A percentile compares a stretch with the other conserved stretches of the same genome.
phyloP scores from a whole-genome alignment of 2,329 filamentous ascomycete genomes.

The Beauveria caledonica region DNA sequence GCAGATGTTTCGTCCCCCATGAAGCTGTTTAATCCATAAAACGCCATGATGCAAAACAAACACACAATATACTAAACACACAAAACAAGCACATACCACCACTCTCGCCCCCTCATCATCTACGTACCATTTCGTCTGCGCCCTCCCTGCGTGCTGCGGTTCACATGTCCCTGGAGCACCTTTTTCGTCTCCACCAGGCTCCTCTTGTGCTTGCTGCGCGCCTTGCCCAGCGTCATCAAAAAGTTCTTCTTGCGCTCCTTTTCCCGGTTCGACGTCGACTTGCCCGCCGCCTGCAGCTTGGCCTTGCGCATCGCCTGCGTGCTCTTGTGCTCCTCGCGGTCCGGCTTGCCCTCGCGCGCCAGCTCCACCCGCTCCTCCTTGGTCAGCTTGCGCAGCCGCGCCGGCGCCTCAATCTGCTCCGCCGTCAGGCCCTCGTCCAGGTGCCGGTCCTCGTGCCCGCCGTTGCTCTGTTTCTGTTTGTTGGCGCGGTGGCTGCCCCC shows the following conservation, averaged over 20 bases:
- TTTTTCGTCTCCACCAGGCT: constrained; percentile 81
- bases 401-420: constrained; percentile 82
- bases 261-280: constrained; percentile 95
- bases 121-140: constrained; percentile 59
- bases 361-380: constrained; percentile 84
- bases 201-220: constrained; percentile 89
- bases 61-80: not conserved
- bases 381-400: constrained; percentile 71
- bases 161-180: constrained; percentile 71
- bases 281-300: constrained; percentile 81
- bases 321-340: constrained; percentile 72
- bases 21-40: not conserved
- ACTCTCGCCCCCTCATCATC: not conserved
- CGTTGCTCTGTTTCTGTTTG: constrained; percentile 29
- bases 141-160: constrained; percentile 76
- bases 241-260: constrained; percentile 98
- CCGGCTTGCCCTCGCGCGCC: constrained; percentile 73
- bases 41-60: not conserved
- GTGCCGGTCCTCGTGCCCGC: constrained; percentile 49
- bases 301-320: constrained; percentile 77
- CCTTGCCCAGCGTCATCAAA: constrained; percentile 95
- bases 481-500: constrained; percentile 37
- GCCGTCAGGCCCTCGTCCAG: constrained; percentile 84
- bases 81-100: no score
- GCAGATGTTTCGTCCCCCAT: not conserved